These are phyloP conservation scores for Bjerkandera adusta DNA, from an alignment of 1,284 basidiomycete species.

Conservation along the genomic window DNA sequence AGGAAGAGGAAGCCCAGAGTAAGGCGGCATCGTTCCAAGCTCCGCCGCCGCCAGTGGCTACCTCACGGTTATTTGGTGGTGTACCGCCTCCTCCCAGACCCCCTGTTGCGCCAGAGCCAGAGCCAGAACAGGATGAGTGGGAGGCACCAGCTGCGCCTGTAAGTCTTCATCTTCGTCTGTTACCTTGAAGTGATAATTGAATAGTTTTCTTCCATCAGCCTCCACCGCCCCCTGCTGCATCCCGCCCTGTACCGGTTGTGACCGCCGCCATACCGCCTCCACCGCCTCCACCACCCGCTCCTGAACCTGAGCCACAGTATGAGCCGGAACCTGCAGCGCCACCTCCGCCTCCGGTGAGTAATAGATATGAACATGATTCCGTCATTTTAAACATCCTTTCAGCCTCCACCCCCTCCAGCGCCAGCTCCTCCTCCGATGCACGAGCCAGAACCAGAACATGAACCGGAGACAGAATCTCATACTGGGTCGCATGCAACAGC, in stretches of 20 bases:
- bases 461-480: conserved; percentile 38
- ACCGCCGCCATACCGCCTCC: conserved; percentile 31
- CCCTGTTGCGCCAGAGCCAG: conserved; percentile 29
- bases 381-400: conserved; percentile 13
- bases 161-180: not conserved
- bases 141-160: conserved; percentile 14
- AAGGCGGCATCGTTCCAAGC: conserved; percentile 45
- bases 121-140: conserved; percentile 35
- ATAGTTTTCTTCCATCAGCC: conserved; percentile 34
- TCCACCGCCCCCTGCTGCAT: conserved; percentile 34
- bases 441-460: conserved; percentile 43
- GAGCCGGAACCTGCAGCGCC: conserved; percentile 25
- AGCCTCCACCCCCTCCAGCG: conserved; percentile 32
- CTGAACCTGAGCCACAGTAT: conserved; percentile 23
- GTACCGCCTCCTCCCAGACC: conserved; percentile 32
- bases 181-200: not conserved
- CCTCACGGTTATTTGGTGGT: conserved; percentile 18
- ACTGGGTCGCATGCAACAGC: conserved; percentile 26
- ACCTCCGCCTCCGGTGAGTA: conserved; percentile 22
- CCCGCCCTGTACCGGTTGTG: conserved; percentile 29
- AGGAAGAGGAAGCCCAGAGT: conserved; percentile 77
- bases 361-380: not conserved
- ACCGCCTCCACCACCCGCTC: conserved; percentile 36
- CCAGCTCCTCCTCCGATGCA: conserved; percentile 26
- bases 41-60: conserved; percentile 23